phyloP scores from a whole-genome alignment of 2,329 filamentous ascomycete species.

The Penicillium sp. region DNA sequence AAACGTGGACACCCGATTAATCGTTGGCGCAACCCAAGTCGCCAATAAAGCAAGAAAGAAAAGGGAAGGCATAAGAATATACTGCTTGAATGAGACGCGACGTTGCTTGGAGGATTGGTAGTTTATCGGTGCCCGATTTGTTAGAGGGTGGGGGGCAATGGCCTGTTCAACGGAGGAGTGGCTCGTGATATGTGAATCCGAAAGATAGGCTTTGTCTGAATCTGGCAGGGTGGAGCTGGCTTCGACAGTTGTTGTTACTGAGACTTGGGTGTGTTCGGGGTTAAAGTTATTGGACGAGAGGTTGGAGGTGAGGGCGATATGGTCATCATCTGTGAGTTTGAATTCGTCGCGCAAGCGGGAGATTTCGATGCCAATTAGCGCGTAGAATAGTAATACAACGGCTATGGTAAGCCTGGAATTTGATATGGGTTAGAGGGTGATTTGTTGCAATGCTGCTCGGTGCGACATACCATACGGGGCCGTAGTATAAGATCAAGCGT shows the following conservation, averaged over 20 bases:
- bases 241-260: conserved; percentile 12
- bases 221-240: neutral
- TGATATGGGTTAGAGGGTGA: neutral
- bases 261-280: conserved; percentile 8
- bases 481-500: conserved; percentile 39
- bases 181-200: conserved; percentile 9
- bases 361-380: conserved; percentile 35
- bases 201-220: neutral
- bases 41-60: conserved; percentile 38
- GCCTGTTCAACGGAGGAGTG: conserved; percentile 9
- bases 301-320: conserved; percentile 27
- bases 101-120: conserved; percentile 20
- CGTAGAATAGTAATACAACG: conserved; percentile 22
- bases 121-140: neutral
- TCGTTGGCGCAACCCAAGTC: conserved; percentile 40
- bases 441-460: neutral
- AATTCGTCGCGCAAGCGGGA: conserved; percentile 33
- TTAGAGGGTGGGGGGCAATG: neutral
- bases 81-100: conserved; percentile 39
- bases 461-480: conserved; percentile 35
- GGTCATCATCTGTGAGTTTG: conserved; percentile 28
- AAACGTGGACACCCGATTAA: conserved; percentile 38
- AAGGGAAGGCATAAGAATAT: conserved; percentile 41
- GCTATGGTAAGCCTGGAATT: conserved; percentile 30
- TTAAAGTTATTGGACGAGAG: conserved; percentile 8